phyloP scores from a whole-genome alignment of 2,329 filamentous ascomycete species.

The Diaporthe amygdali region DNA sequence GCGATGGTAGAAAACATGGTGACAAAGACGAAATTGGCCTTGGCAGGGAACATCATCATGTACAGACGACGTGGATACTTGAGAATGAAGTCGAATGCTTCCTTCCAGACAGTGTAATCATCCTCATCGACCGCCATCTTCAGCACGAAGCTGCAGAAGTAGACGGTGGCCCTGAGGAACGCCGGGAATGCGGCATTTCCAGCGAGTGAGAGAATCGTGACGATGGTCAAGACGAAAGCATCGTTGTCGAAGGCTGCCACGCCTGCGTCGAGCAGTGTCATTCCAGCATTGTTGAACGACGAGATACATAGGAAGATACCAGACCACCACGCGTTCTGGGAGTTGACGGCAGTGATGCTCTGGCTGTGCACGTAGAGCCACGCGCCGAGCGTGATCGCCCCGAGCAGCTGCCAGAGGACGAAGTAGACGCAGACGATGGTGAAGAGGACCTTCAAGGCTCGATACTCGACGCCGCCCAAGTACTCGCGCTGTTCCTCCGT shows the following conservation, averaged over 20 bases:
- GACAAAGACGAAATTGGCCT: slow-evolving; percentile 55
- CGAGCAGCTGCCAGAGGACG: slow-evolving; percentile 62
- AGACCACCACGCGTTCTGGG: slow-evolving; percentile 58
- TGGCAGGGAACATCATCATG: slow-evolving; percentile 67
- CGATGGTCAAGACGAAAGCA: slow-evolving; percentile 36
- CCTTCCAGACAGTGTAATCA: slow-evolving; percentile 42
- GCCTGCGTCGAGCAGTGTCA: slow-evolving; percentile 60
- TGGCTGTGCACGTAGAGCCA: slow-evolving; percentile 8
- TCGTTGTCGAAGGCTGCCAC: slow-evolving; percentile 52
- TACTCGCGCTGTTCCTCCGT: slow-evolving; percentile 58
- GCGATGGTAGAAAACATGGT: slow-evolving; percentile 52
- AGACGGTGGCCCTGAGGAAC: slow-evolving; percentile 44
- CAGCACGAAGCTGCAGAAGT: slow-evolving; percentile 23
- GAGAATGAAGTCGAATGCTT: slow-evolving; percentile 54
- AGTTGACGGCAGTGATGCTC: slow-evolving; percentile 29
- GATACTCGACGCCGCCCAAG: slow-evolving; percentile 68
- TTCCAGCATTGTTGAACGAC: slow-evolving; percentile 64
- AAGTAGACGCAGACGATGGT: slow-evolving; percentile 67
- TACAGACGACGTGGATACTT: slow-evolving; percentile 63
- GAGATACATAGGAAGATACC: slow-evolving; percentile 60
- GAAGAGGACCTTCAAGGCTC: slow-evolving; percentile 63
- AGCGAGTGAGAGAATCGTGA: slow-evolving; percentile 43
- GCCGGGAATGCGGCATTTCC: slow-evolving; percentile 59
- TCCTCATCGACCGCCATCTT: slow-evolving; percentile 38
- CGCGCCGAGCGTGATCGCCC: slow-evolving; percentile 63